Evolutionary conservation across 2,329 filamentous ascomycete genomes (phyloP), one percentile per base, ranked within the genome.

Genomic region (Colletotrichum scovillei): DNA sequence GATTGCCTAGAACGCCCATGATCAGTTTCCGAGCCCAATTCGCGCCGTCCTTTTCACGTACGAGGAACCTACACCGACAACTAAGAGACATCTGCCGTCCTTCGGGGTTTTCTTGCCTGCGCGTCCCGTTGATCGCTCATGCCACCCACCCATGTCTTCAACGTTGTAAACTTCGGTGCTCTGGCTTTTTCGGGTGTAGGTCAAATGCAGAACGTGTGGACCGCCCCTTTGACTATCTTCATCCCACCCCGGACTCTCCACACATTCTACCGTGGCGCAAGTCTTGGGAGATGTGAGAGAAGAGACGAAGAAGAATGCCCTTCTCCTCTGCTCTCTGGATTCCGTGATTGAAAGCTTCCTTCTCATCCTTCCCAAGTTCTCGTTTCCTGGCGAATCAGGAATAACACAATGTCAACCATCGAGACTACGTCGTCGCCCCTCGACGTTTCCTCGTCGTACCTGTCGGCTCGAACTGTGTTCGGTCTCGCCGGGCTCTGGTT

Each of bases 401-500:
- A 49, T 19, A n/a, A 71, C 22, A 22, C 32, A 11, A 73, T 73
- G 71, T 57, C 71, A 49, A 66, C 56, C 19, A 30, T 62, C 14
- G 67, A 73, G 28, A 65, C 56, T 28, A 35, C 46, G 22, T 19
- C 71, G 28, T 57, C 62, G 67, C 38, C 60, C 28, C 4, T 53
- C 49, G 67, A 49, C 55, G 71, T 57, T n/a, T 62, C 60, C 35
- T 57, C 71, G 67, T 57, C 67, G 22, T 73, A 62, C 22, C 49
- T 66, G 19, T 60, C 52, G 55, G 67, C 56, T 1, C 71, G 71
- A 11, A 53, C 22, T 11, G 46, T 67, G 32, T 30, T 74, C 16
- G 60, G 76, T 30, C 55, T 82, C 1, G 5, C 78, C 6, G 74
- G 74, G 9, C 4, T 78, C 2, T 83, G 79, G 79, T 19, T 82